Percentiles rank a stretch among this genome's conserved stretches.
Conservation (phyloP, 495 filamentous ascomycete species). For the Podospora sp. region DNA sequence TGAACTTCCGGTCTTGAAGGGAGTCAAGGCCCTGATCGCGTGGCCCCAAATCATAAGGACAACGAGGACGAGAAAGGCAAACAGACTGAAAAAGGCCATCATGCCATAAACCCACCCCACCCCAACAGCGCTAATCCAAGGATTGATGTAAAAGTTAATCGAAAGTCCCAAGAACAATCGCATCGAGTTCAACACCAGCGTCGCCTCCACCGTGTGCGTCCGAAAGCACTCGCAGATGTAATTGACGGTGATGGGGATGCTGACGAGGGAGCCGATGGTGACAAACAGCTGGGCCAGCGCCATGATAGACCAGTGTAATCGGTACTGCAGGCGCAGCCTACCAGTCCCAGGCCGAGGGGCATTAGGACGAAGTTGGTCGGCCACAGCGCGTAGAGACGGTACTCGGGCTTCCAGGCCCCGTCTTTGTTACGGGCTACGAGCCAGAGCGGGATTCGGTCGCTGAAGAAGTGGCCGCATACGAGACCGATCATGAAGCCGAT, state of each 20-base stretch:
- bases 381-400: conserved; percentile 53
- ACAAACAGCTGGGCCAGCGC: conserved; percentile 50
- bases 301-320: conserved; percentile 52
- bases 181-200: conserved; percentile 45
- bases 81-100: conserved; percentile 51
- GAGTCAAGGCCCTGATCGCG: conserved; percentile 24
- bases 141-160: conserved; percentile 52
- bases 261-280: conserved; percentile 43
- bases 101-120: conserved; percentile 58
- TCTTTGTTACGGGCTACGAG: conserved; percentile 39
- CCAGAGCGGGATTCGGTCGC: conserved; percentile 50
- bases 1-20: conserved; percentile 20
- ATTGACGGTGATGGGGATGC: conserved; percentile 51
- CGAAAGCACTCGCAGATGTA: conserved; percentile 54
- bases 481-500: conserved; percentile 48
- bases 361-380: conserved; percentile 48
- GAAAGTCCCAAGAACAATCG: conserved; percentile 48
- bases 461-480: conserved; percentile 46
- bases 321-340: conserved; percentile 52
- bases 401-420: conserved; percentile 55
- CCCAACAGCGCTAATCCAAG: conserved; percentile 48
- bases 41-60: conserved; percentile 38
- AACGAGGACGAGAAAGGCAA: conserved; percentile 42
- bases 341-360: conserved; percentile 53
- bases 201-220: conserved; percentile 47